Evolutionary conservation across 2,329 filamentous ascomycete species (phyloP).

Genomic region (Didymella pinodella): DNA sequence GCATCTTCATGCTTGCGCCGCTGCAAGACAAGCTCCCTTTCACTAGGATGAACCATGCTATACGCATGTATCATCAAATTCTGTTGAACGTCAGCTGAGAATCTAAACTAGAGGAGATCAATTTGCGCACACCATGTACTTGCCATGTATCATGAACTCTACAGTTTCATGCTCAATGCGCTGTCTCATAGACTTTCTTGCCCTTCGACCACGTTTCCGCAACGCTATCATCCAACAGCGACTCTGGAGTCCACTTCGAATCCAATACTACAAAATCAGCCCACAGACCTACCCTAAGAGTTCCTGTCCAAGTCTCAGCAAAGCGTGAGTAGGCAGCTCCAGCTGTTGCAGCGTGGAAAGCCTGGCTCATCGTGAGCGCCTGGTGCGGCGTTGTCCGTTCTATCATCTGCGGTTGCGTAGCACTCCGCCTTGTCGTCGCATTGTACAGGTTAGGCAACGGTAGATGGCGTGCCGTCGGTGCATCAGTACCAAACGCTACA

Average conservation of each 20-base stretch:
- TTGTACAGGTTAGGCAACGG: constrained; percentile 64
- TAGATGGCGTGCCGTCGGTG: constrained; percentile 62
- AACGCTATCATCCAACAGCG: constrained; percentile 55
- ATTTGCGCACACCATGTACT: background rate
- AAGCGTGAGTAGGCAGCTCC: constrained; percentile 65
- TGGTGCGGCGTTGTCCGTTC: constrained; percentile 51
- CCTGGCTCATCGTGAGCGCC: constrained; percentile 60
- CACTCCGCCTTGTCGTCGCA: constrained; percentile 62
- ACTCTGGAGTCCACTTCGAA: constrained; percentile 57
- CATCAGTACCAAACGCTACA: constrained; percentile 64
- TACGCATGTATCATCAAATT: background rate
- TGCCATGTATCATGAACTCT: background rate
- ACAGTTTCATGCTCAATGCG: background rate
- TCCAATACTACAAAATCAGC: constrained; percentile 66
- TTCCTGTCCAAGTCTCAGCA: constrained; percentile 61
- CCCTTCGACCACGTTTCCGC: constrained; percentile 52
- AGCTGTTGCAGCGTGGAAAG: constrained; percentile 60
- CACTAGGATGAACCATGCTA: background rate
- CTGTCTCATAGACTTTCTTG: constrained; percentile 5
- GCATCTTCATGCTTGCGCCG: no score
- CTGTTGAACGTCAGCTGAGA: background rate
- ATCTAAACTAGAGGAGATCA: background rate
- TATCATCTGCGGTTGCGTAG: constrained; percentile 44
- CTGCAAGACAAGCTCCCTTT: no score
- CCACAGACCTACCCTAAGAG: constrained; percentile 57